Evolutionary conservation across 2,329 filamentous ascomycete species (phyloP), one percentile per base, ranked within the genome.

Genomic region (Rhytidhysteron rufulum): DNA sequence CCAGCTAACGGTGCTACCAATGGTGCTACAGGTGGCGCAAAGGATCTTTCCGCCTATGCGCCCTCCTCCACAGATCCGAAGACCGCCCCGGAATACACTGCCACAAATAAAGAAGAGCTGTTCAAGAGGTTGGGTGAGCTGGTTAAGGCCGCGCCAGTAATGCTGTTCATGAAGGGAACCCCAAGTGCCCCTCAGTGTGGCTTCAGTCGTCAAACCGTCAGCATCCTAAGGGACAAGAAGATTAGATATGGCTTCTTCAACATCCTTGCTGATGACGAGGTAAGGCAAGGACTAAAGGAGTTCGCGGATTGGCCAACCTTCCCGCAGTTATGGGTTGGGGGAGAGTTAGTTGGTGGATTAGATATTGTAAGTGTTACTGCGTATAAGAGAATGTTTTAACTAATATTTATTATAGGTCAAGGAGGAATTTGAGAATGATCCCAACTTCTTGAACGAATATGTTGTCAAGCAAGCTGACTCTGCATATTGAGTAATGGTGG

Each of bases 201-300:
- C 2, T 98, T 98, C 70, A 95, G 88, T 51, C 76, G 91, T 52
- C 89, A 96, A 70, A 72, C 95, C 32, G 93, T 98, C 31, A 82
- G 74, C 19, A 79, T 98, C 34, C 70, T 98, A 55, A 80, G 93
- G 38, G 91, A 97, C 69, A 84, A 88, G 61, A 85, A 85, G 36
- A 86, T 98, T 45, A 88, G 95, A 64, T 98, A 97, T 65, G 93
- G 93, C 16, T 98, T 98, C 75, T 98, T 98, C 75, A 97, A 98
- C 64, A 98, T 98, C 49, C 70, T 98, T 55, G 93, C 93, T 48
- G 93, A 98, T 63, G 91, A 98, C 58, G 91, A 97, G 66, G 93
- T 98, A 34, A 79, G 93, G 45, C 91, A 97, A 70, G 93, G 93
- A 1, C 71, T 98, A 59, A 98, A 98, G 77, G 88, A 93, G 69